Base-by-base conservation (phyloP, 2,329 filamentous ascomycete species). In the Pseudonectria buxi region DNA sequence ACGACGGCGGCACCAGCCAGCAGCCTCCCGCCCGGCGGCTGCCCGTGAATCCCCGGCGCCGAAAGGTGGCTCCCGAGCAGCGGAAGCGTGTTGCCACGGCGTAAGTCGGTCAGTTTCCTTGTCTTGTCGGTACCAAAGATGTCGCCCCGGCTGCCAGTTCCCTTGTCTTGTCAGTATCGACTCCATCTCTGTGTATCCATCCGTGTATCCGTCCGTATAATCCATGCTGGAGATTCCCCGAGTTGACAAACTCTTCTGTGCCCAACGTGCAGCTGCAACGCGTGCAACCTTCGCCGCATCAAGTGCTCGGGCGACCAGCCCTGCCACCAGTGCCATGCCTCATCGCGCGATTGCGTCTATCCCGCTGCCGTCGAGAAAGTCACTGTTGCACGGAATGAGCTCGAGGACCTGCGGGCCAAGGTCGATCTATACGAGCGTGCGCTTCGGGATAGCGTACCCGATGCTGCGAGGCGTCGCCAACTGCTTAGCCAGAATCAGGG, bases 281-380 rank as follows among this genome's bases (percentile, higher is more conserved):
- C 57, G 50, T 74, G 70, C 56, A 74, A 74, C 54, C 50, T 71
- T 30, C 65, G 69, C 29, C 64, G 70, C 38, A 67, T 71, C 50
- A 72, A 69, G 45, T 74, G 70, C 53, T 71, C 68, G 10, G 70
- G 70, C 30, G 62, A 69, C 4, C 53, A 48, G n/a, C 70, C 70
- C 0, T 74, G 70, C 47, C 49, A 51, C 27, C 66, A 70, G 43
- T 74, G 70, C 46, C 46, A 50, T 15, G 57, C 56, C 25, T 55
- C 63, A 22, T 59, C 62, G 24, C 59, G 70, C 37, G 62, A 68
- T 9, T 74, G 70, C 50, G 44, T 64, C 32, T 74, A 73, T 46
- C 70, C 70, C 13, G 49, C 53, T n/a, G 41, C 56, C 4, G 47
- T 65, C 26, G 64, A 69, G 43, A 69, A 68, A 40, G 54, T 72